Conservation (phyloP, 2,329 filamentous ascomycete genomes). For the Waltergamsia citrina region DNA sequence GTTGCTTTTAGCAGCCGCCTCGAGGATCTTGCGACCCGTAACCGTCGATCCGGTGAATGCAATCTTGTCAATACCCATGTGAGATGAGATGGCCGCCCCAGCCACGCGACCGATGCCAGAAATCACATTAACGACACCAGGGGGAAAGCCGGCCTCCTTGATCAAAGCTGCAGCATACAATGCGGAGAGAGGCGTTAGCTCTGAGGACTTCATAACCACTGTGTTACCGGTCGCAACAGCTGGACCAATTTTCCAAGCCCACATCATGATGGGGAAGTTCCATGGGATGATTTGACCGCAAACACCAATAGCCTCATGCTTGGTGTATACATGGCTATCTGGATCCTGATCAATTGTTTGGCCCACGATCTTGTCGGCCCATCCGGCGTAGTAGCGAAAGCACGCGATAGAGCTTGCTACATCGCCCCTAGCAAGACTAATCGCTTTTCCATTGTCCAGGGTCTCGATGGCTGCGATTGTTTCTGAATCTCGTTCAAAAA, state of each 20-base stretch:
- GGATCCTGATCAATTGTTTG: slow-evolving; percentile 73
- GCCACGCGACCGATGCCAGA: slow-evolving; percentile 67
- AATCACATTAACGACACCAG: slow-evolving; percentile 63
- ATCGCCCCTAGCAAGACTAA: slow-evolving; percentile 68
- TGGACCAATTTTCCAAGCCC: slow-evolving; percentile 67
- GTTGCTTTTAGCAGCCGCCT: slow-evolving; percentile 63
- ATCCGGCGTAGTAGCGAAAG: slow-evolving; percentile 70
- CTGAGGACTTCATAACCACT: slow-evolving; percentile 60
- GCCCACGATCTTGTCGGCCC: slow-evolving; percentile 86
- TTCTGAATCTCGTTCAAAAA: slow-evolving; percentile 70
- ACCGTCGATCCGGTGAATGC: slow-evolving; percentile 67
- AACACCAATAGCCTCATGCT: slow-evolving; percentile 67
- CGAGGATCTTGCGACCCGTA: slow-evolving; percentile 64
- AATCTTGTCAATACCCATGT: slow-evolving; percentile 72
- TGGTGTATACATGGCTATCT: slow-evolving; percentile 76
- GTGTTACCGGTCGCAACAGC: slow-evolving; percentile 61
- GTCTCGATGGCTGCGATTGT: slow-evolving; percentile 75
- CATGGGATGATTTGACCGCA: slow-evolving; percentile 81
- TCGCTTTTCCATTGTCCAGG: slow-evolving; percentile 80
- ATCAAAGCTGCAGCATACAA: slow-evolving; percentile 53
- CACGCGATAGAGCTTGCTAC: slow-evolving; percentile 57
- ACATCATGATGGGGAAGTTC: slow-evolving; percentile 74
- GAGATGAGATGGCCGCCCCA: slow-evolving; percentile 60
- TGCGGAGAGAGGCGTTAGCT: slow-evolving; percentile 61
- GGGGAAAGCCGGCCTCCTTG: slow-evolving; percentile 66